phyloP scores from a whole-genome alignment of 2,329 filamentous ascomycete genomes.

The Cadophora gregata region DNA sequence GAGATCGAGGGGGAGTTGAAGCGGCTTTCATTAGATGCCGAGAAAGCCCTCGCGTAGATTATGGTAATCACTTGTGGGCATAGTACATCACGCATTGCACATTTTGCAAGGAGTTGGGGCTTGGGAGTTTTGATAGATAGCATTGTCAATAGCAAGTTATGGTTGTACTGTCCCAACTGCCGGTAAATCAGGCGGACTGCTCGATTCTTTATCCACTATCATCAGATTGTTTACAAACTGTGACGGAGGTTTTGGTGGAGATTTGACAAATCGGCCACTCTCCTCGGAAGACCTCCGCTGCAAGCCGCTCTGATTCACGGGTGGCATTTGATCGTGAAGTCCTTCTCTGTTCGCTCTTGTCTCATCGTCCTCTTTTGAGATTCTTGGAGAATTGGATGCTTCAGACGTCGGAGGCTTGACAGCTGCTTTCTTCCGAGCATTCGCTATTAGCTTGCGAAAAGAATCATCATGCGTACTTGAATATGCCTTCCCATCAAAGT shows the following conservation, averaged over 20 bases:
- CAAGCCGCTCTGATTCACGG: conserved; percentile 9
- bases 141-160: conserved; percentile 29
- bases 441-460: conserved; percentile 81
- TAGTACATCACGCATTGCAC: conserved; percentile 10
- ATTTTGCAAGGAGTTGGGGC: conserved; percentile 26
- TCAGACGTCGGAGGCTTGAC: conserved; percentile 21
- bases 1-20: conserved; percentile 34
- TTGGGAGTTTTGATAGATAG: conserved; percentile 24
- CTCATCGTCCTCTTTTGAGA: conserved; percentile 1
- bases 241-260: conserved; percentile 22
- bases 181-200: conserved; percentile 30
- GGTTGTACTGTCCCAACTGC: conserved; percentile 33
- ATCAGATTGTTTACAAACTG: conserved; percentile 25
- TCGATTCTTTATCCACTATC: conserved; percentile 25
- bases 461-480: conserved; percentile 72
- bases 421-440: conserved; percentile 62
- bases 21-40: conserved; percentile 36
- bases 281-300: conserved; percentile 26
- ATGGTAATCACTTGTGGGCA: not conserved
- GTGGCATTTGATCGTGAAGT: not conserved
- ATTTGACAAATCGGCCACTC: conserved; percentile 7
- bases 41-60: conserved; percentile 15
- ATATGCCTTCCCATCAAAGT: conserved; percentile 84
- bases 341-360: not conserved
- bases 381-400: not conserved